Evolutionary conservation across 805 yeast genomes (phyloP), one percentile per base, ranked within the genome.

Genomic region (Nakazawaea ishiwadae): DNA sequence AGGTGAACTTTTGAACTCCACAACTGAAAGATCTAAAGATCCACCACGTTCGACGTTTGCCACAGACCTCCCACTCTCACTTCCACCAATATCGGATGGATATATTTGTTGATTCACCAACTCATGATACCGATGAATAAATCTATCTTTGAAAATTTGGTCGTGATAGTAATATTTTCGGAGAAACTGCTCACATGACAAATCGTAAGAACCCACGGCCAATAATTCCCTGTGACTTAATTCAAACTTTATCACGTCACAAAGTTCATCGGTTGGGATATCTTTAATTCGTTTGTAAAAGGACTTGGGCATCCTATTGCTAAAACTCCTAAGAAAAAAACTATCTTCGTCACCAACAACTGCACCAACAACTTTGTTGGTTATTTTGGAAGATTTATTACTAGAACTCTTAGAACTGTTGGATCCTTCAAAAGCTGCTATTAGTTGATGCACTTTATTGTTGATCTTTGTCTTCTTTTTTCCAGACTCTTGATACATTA

Each of bases 401-500:
- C n/a, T n/a, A 5, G 27, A n/a, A 24, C 27, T 24, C 12, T 4
- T 30, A 11, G 16, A 15, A 30, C 31, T 29, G 35, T 17, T 12
- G 26, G 27, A 21, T 33, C 5, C 17, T 28, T 33, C 37, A 21
- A 33, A 33, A 9, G 26, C 37, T 4, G n/a, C 17, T 7, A 33
- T 33, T 27, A 33, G 20, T 21, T 33, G 37, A 12, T 33, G 28
- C 37, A 33, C 37, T 33, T 33, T 33, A 33, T 27, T 33, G 15
- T 14, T 20, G 5, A 33, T 21, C 4, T 21, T 33, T 14, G 9
- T 19, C 16, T 33, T 33, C 14, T 9, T 11, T 4, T 15, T 28
- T 3, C 14, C 16, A 12, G 9, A 14, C 5, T 8, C 7, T 23
- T 28, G 14, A 12, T 11, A 12, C 7, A 28, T 9, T 15, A 28